A percentile compares a stretch with the other conserved stretches of the same genome.
phyloP scores from a whole-genome alignment of 805 yeast genomes.

The Jamesozyma gamospora region DNA sequence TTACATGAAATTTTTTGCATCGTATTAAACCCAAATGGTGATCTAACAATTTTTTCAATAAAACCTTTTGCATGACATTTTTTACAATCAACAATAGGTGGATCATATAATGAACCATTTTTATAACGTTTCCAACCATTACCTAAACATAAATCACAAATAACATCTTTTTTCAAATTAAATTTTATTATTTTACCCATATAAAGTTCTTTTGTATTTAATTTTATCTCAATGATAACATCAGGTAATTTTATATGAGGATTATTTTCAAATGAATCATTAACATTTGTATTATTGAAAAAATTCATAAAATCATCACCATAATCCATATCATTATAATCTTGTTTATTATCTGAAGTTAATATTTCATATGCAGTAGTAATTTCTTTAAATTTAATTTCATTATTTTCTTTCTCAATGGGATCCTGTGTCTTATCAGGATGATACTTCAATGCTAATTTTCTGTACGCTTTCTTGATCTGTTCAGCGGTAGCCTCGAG shows the following conservation, averaged over 20 bases:
- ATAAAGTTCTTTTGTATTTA: conserved; percentile 64
- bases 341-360: conserved; percentile 49
- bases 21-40: conserved; percentile 60
- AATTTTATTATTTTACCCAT: conserved; percentile 73
- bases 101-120: conserved; percentile 24
- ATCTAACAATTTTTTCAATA: conserved; percentile 49
- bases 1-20: conserved; percentile 52
- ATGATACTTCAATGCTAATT: conserved; percentile 71
- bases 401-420: conserved; percentile 56
- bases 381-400: conserved; percentile 70
- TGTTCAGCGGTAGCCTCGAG: conserved; percentile 57
- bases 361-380: conserved; percentile 78
- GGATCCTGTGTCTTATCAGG: conserved; percentile 79
- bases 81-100: conserved; percentile 46
- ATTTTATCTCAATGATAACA: conserved; percentile 32
- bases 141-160: conserved; percentile 70
- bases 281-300: conserved; percentile 31
- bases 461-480: conserved; percentile 76
- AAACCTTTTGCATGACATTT: conserved; percentile 67
- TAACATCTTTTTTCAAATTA: conserved; percentile 56
- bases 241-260: neutral
- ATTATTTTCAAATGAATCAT: neutral
- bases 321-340: conserved; percentile 27
- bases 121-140: conserved; percentile 47
- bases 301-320: conserved; percentile 71